A percentile compares a stretch with the other conserved stretches of the same genome.
phyloP scores from a whole-genome alignment of 2,329 filamentous ascomycete species.

The Colletotrichum sp. region DNA sequence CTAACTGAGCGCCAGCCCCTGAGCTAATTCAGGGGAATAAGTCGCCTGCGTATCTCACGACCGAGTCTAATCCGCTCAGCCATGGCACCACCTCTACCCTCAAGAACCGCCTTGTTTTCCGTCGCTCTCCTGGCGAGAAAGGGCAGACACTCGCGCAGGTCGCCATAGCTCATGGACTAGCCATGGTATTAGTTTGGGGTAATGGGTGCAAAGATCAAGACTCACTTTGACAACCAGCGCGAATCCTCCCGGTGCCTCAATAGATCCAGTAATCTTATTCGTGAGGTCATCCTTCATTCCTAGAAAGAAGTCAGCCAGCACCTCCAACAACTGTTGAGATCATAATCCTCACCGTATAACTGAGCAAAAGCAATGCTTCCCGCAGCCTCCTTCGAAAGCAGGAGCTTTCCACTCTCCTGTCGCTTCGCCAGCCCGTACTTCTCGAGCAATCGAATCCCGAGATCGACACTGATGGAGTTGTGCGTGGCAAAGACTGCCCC shows the following conservation, averaged over 20 bases:
- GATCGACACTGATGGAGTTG: not conserved
- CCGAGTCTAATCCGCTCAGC: not conserved
- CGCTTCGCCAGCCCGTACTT: not conserved
- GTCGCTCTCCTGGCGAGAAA: not conserved
- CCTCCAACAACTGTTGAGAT: rapidly evolving
- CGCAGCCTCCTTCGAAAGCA: not conserved
- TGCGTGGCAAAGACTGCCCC: conserved; percentile 1
- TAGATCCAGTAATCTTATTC: not conserved
- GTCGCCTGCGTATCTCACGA: not conserved
- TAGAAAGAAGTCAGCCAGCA: not conserved
- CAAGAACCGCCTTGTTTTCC: not conserved
- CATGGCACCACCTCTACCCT: not conserved
- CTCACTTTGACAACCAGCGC: not conserved
- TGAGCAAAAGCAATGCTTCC: not conserved
- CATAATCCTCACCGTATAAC: not conserved
- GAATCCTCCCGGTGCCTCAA: not conserved
- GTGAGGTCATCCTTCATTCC: not conserved
- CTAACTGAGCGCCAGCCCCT: not conserved
- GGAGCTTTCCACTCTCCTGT: not conserved
- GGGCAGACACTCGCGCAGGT: not conserved
- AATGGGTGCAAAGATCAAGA: too few relatives aligned
- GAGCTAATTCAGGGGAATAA: not conserved
- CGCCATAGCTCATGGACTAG: not conserved
- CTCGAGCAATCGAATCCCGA: not conserved
- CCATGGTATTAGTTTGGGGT: not conserved